These are phyloP conservation scores for Exserohilum turcica DNA, from an alignment of 2,329 filamentous ascomycete genomes.

Conservation along the genomic window DNA sequence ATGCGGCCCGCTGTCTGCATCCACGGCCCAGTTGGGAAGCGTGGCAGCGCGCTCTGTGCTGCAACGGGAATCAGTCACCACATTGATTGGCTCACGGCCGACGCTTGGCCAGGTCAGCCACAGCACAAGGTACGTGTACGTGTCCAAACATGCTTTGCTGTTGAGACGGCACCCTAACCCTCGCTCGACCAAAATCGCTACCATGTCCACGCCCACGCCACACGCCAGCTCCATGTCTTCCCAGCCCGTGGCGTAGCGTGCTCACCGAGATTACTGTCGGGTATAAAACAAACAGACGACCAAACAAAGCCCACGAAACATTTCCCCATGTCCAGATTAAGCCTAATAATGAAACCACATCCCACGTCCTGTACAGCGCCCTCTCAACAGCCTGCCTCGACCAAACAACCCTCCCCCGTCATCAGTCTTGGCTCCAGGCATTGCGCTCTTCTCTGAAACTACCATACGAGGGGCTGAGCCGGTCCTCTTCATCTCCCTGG, in stretches of 20 bases:
- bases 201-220: slow-evolving; percentile 10
- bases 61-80: not conserved
- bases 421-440: slow-evolving; percentile 44
- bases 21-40: not conserved
- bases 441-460: slow-evolving; percentile 52
- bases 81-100: not conserved
- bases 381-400: not conserved
- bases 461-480: slow-evolving; percentile 47
- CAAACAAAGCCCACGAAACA: slow-evolving; percentile 3
- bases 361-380: not conserved
- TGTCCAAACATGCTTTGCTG: not conserved
- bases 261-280: slow-evolving; percentile 10
- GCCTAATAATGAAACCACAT: not conserved
- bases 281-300: slow-evolving; percentile 16
- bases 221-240: not conserved
- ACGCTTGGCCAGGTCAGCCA: not conserved
- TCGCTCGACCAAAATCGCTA: not conserved
- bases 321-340: not conserved
- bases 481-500: slow-evolving; percentile 22
- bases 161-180: not conserved
- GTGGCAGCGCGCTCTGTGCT: not conserved
- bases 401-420: slow-evolving; percentile 1
- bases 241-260: slow-evolving; percentile 5
- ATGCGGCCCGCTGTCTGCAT: not conserved
- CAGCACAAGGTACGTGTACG: slow-evolving; percentile 1